Conservation (phyloP, 2,329 filamentous ascomycete genomes). For the Neoascochyta sp. region DNA sequence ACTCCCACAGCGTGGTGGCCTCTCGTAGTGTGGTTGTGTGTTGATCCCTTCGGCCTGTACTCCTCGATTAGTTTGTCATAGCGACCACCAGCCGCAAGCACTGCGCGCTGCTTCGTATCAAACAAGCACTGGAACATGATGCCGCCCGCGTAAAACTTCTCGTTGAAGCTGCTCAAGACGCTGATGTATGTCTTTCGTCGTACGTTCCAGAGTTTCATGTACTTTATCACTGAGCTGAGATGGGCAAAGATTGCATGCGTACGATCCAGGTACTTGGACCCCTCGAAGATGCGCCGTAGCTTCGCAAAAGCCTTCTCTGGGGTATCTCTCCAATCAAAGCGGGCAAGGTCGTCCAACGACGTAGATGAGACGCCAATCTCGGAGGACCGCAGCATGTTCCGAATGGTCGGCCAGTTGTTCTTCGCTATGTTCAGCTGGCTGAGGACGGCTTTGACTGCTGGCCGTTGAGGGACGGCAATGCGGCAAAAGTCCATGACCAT, state of each 20-base stretch:
- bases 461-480: slow-evolving; percentile 65
- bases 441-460: slow-evolving; percentile 73
- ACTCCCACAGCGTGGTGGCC: slow-evolving; percentile 82
- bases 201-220: slow-evolving; percentile 71
- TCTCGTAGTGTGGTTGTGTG: slow-evolving; percentile 43
- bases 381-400: slow-evolving; percentile 75
- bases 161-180: slow-evolving; percentile 82
- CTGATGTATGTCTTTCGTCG: slow-evolving; percentile 76
- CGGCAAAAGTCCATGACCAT: slow-evolving; percentile 88
- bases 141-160: slow-evolving; percentile 77
- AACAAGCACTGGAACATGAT: slow-evolving; percentile 88
- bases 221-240: slow-evolving; percentile 71
- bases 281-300: slow-evolving; percentile 52
- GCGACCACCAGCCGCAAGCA: slow-evolving; percentile 88
- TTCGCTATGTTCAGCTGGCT: slow-evolving; percentile 82
- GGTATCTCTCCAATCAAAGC: slow-evolving; percentile 82
- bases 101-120: slow-evolving; percentile 74
- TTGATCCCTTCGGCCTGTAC: slow-evolving; percentile 67
- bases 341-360: slow-evolving; percentile 81
- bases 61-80: slow-evolving; percentile 89
- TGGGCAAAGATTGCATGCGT: slow-evolving; percentile 64
- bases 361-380: slow-evolving; percentile 80
- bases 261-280: slow-evolving; percentile 51
- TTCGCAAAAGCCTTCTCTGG: slow-evolving; percentile 72
- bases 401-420: slow-evolving; percentile 78